A percentile compares a stretch with the other conserved stretches of the same genome.
These are phyloP conservation scores for Mrakia hoshinonis DNA, from an alignment of 768 basidiomycete genomes.

Conservation along the genomic window DNA sequence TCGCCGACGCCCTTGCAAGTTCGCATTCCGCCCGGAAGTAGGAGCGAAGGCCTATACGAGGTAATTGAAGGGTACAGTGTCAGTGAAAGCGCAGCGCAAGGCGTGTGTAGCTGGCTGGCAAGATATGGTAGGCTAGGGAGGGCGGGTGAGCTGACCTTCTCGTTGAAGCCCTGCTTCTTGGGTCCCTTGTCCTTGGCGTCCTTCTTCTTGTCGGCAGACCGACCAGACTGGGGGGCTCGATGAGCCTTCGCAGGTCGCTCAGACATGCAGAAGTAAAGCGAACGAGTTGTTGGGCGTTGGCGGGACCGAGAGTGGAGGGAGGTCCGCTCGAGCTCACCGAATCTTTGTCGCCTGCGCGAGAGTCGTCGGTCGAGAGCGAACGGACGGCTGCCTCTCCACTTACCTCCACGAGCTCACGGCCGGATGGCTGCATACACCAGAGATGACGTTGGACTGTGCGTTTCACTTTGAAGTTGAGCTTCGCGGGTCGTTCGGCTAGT, in stretches of 20 bases:
- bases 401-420: too few species aligned
- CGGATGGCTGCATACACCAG: too few species aligned
- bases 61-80: neutral
- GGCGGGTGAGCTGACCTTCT: conserved; percentile 57
- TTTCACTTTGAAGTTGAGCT: too few species aligned
- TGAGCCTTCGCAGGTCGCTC: conserved; percentile 76
- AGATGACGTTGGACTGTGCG: too few species aligned
- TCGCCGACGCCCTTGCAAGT: conserved; percentile 77
- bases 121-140: conserved; percentile 2
- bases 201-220: conserved; percentile 67
- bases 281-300: conserved; percentile 8
- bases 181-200: conserved; percentile 54
- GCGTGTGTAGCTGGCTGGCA: neutral
- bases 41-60: conserved; percentile 73
- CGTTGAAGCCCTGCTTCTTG: conserved; percentile 66
- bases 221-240: conserved; percentile 60
- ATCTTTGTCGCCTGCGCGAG: too few species aligned
- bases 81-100: neutral
- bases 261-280: neutral
- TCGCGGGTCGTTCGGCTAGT: too few species aligned
- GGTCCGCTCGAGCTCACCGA: neutral
- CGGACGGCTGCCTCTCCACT: too few species aligned
- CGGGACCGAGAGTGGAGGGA: neutral
- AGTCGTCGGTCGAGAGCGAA: too few species aligned
- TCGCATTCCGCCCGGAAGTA: conserved; percentile 79